These are phyloP conservation scores for Pyrenophora teres DNA, from an alignment of 2,329 filamentous ascomycete genomes.

Conservation along the genomic window DNA sequence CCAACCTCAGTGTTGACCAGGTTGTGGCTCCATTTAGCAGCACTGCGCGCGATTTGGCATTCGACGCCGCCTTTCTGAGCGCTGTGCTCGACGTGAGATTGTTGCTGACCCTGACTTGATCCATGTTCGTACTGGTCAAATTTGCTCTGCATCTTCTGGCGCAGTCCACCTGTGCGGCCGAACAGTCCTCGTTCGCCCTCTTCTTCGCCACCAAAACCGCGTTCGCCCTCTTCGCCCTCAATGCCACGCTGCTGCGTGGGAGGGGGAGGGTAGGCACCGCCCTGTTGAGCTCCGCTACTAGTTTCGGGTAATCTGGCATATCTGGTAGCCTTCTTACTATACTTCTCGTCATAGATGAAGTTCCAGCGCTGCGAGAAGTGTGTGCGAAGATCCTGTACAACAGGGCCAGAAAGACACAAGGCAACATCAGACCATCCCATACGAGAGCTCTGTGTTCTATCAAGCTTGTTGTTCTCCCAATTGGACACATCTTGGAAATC, in stretches of 20 bases:
- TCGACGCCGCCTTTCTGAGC: slow-evolving; percentile 36
- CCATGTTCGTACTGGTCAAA: slow-evolving; percentile 26
- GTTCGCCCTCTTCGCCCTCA: slow-evolving; percentile 44
- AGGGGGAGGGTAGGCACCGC: slow-evolving; percentile 51
- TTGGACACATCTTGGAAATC: slow-evolving; percentile 76
- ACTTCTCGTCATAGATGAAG: slow-evolving; percentile 85
- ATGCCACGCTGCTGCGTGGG: slow-evolving; percentile 38
- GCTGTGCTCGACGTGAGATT: slow-evolving; percentile 40
- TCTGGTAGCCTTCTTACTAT: slow-evolving; percentile 61
- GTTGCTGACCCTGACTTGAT: slow-evolving; percentile 18
- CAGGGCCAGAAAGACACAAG: slow-evolving; percentile 74
- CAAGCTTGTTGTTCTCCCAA: slow-evolving; percentile 85
- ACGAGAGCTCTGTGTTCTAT: slow-evolving; percentile 75
- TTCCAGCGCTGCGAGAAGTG: slow-evolving; percentile 93
- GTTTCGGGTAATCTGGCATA: slow-evolving; percentile 49
- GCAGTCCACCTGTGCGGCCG: slow-evolving; percentile 30
- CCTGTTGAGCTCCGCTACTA: slow-evolving; percentile 39
- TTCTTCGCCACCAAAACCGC: slow-evolving; percentile 41
- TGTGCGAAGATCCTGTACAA: slow-evolving; percentile 72
- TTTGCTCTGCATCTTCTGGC: slow-evolving; percentile 35
- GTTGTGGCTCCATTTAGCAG: slow-evolving; percentile 64
- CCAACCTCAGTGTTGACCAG: slow-evolving; percentile 57
- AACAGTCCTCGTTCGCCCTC: slow-evolving; percentile 43
- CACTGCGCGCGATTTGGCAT: slow-evolving; percentile 48
- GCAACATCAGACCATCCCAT: slow-evolving; percentile 95